Base-by-base conservation (phyloP, 23 red algal species). In the Cyanidium caldarium region DNA sequence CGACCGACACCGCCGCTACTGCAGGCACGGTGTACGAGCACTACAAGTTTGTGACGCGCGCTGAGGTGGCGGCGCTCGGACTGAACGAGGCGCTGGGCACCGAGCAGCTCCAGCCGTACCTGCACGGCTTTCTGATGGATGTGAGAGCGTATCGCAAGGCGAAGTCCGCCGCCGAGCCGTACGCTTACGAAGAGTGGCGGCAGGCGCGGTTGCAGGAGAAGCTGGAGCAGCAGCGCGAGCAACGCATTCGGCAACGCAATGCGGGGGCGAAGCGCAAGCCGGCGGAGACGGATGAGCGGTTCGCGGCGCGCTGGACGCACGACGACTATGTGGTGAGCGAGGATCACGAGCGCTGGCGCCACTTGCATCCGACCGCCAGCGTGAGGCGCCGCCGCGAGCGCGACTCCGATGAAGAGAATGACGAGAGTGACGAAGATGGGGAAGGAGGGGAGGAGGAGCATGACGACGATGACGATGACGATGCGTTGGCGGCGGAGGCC, bases 51-150 rank as follows among this genome's bases (percentile, higher is more conserved):
- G 78, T 95, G 0, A 46, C 83, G 2, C 65, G 68, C 15, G 71
- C 81, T 13, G 83, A 95, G 39, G 39, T 95, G 29, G 46, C 68
- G 61, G 68, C 65, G 12, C 46, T 95, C 16, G 84, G 84, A 42
- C 65, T 87, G 57, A 72, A 78, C 2, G 66, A 83, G 21, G 38
- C 87, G 23, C 72, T 80, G 0, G 90, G 83, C 10, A 84, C 79
- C 19, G 65, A 82, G 3, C 34, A 80, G 7, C 46, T 87, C 35
- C 83, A 78, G 37, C 75, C 83, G 0, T 84, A 95, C 65, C 78
- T 95, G 72, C 90, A 95, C 39, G 90, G 90, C 33, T 95, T 85
- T 70, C 87, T 95, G 69, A 77, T 87, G 37, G 78, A 95, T 65
- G 38, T 84, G 23, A 73, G 73, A 30, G 46, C 87, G 67, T 87